Evolutionary conservation across 2,329 filamentous ascomycete genomes (phyloP).

Genomic region (Blastomyces percursus): DNA sequence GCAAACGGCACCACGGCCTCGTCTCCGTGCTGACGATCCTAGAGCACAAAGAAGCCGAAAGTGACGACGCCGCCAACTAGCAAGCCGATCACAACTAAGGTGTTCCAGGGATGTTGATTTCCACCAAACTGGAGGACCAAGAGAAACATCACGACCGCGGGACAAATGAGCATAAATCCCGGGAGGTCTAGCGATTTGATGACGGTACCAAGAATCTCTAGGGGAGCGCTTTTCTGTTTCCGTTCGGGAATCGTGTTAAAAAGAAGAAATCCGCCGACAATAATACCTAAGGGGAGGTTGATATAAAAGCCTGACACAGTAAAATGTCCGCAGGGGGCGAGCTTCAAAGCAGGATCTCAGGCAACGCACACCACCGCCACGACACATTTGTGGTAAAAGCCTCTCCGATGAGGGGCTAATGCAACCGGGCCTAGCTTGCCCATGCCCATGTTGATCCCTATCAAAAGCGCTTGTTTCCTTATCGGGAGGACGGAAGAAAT

Average conservation of each 20-base stretch:
- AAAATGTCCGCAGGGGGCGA: not conserved
- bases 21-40: slow-evolving; percentile 27
- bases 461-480: slow-evolving; percentile 14
- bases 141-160: slow-evolving; percentile 26
- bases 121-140: slow-evolving; percentile 32
- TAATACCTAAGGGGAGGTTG: slow-evolving; percentile 26
- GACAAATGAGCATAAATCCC: slow-evolving; percentile 27
- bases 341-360: not conserved
- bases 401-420: slow-evolving; percentile 32
- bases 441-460: slow-evolving; percentile 14
- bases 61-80: slow-evolving; percentile 22
- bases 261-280: slow-evolving; percentile 19
- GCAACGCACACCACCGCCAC: slow-evolving; percentile 33
- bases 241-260: slow-evolving; percentile 22
- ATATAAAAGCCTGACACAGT: slow-evolving; percentile 26
- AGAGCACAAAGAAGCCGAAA: slow-evolving; percentile 25
- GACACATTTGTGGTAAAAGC: slow-evolving; percentile 28
- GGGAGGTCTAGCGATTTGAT: slow-evolving; percentile 27
- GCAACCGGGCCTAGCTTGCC: slow-evolving; percentile 28
- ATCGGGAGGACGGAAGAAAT: slow-evolving; percentile 16
- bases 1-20: slow-evolving; percentile 30
- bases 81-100: slow-evolving; percentile 25
- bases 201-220: slow-evolving; percentile 18
- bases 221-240: slow-evolving; percentile 14
- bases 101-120: slow-evolving; percentile 24